phyloP scores from a whole-genome alignment of 345 rosid genomes.

The Noccaea bulbosa region DNA sequence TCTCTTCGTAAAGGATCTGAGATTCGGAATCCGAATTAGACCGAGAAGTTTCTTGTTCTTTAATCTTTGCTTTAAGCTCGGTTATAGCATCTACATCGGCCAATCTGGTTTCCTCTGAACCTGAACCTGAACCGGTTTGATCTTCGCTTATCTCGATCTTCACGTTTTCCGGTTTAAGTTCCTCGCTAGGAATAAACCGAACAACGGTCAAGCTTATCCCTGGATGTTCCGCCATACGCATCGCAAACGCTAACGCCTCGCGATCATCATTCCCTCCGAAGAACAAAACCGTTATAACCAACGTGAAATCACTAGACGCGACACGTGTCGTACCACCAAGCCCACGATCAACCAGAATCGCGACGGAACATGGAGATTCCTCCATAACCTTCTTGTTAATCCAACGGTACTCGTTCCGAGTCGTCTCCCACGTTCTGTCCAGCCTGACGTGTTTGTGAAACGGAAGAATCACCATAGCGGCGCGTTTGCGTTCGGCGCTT shows the following conservation, averaged over 20 bases:
- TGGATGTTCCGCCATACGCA: constrained; percentile 85
- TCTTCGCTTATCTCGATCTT: constrained; percentile 43
- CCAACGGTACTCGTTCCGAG: constrained; percentile 55
- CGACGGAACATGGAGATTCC: constrained; percentile 74
- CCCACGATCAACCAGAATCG: constrained; percentile 84
- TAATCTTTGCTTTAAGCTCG: constrained; percentile 41
- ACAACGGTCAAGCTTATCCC: constrained; percentile 61
- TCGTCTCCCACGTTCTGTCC: constrained; percentile 68
- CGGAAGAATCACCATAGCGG: constrained; percentile 72
- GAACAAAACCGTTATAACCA: constrained; percentile 59
- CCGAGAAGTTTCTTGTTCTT: constrained; percentile 37
- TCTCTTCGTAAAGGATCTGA: constrained; percentile 53
- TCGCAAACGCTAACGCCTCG: constrained; percentile 81
- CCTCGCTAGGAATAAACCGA: constrained; percentile 49
- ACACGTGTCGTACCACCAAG: constrained; percentile 79
- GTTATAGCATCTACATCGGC: constrained; percentile 46
- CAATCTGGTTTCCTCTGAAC: constrained; percentile 34
- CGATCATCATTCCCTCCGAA: constrained; percentile 85
- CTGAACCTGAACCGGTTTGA: neutral
- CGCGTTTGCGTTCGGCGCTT: constrained; percentile 64
- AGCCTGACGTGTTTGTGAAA: constrained; percentile 78
- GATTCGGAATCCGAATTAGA: constrained; percentile 12
- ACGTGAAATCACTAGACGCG: constrained; percentile 67
- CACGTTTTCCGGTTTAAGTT: constrained; percentile 48
- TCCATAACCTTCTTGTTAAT: constrained; percentile 71